Evolutionary conservation across 345 rosid genomes (phyloP), one percentile per base, ranked within the genome.

Genomic region (Acer saccharum): DNA sequence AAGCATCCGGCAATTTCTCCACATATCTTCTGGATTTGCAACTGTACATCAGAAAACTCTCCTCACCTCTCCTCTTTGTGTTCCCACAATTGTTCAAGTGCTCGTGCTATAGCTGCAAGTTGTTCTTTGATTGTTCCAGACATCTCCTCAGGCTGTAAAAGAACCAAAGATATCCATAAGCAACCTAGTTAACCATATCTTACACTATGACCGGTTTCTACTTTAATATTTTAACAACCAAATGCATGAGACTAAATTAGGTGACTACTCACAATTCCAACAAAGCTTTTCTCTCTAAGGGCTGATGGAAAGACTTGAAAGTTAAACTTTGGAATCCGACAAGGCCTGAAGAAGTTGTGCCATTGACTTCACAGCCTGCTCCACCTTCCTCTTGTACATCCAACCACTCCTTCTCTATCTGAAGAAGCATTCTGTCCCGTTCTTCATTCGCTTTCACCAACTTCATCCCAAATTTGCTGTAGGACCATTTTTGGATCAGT

Each of bases 401-500:
- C 35, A 96, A 83, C 81, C 98, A 94, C 77, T 96, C 99, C 62
- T 90, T 90, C 79, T 94, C 98, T 81, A 94, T 91, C 81, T 89
- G 97, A 78, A 96, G 95, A 80, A 96, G 94, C 93, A 91, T 82
- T 87, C 88, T 96, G 83, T 96, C 97, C 77, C 98, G 84, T 68
- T 96, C 95, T 71, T 94, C 98, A 20, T 94, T 98, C n/a, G 68
- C 81, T 87, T 87, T 94, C 98, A 73, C 98, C 99, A 78, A 96
- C 99, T 81, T 96, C 99, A 87, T 94, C 98, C 98, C 99, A 96
- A 64, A 96, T 91, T 90, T 91, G 97, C 98, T 25, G 27, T n/a
- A n/a, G n/a, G n/a, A n/a, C n/a, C n/a, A n/a, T n/a, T n/a, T n/a
- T n/a, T n/a, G n/a, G n/a, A n/a, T n/a, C n/a, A n/a, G n/a, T n/a